Evolutionary conservation across 2,329 filamentous ascomycete genomes (phyloP).

Genomic region (Lasiodiplodia theobromae): DNA sequence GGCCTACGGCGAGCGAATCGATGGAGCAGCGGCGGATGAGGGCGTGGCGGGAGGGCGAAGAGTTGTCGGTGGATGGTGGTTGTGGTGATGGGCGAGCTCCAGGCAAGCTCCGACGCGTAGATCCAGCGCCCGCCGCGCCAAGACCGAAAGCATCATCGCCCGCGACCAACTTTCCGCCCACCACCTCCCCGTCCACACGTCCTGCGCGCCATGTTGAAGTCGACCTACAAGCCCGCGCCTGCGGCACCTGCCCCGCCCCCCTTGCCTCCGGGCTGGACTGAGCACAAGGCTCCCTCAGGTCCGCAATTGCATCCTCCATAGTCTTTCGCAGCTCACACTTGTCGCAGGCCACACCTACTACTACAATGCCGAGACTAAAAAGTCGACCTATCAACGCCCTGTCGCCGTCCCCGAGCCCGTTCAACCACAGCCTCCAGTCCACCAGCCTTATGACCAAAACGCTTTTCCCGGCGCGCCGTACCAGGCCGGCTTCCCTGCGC

Average conservation of each 20-base stretch:
- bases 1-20: neutral
- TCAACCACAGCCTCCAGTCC: slow-evolving; percentile 23
- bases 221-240: slow-evolving; percentile 71
- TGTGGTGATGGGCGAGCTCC: slow-evolving; percentile 39
- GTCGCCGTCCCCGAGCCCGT: slow-evolving; percentile 35
- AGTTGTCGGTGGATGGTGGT: slow-evolving; percentile 34
- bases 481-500: slow-evolving; percentile 54
- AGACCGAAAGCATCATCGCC: slow-evolving; percentile 41
- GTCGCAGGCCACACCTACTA: slow-evolving; percentile 78
- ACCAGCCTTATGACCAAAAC: slow-evolving; percentile 8
- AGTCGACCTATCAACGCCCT: slow-evolving; percentile 86
- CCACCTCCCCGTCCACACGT: slow-evolving; percentile 35
- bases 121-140: slow-evolving; percentile 18
- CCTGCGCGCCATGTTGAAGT: slow-evolving; percentile 69
- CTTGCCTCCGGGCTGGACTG: slow-evolving; percentile 85
- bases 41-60: slow-evolving; percentile 33
- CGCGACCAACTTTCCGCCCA: slow-evolving; percentile 32
- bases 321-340: slow-evolving; percentile 34
- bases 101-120: slow-evolving; percentile 37
- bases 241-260: slow-evolving; percentile 56
- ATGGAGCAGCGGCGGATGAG: slow-evolving; percentile 32
- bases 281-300: slow-evolving; percentile 86
- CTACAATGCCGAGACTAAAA: slow-evolving; percentile 81
- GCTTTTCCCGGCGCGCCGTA: slow-evolving; percentile 41
- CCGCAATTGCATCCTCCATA: slow-evolving; percentile 32